Evolutionary conservation across 2,329 filamentous ascomycete genomes (phyloP).

Genomic region (Aspergillus pseudoterreus): DNA sequence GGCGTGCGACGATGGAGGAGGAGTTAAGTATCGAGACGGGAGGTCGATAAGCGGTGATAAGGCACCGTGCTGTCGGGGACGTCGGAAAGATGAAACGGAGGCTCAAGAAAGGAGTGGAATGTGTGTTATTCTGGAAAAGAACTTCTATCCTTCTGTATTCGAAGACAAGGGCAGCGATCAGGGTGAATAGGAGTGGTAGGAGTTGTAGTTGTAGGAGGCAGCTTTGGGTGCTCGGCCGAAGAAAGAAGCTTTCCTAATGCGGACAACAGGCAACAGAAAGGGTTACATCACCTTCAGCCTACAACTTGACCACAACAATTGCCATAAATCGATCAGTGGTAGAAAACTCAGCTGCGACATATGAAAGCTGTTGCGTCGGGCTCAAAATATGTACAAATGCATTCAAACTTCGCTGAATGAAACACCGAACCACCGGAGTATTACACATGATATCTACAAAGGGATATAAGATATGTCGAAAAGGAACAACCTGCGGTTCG

Average conservation of each 20-base stretch:
- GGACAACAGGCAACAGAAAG: background rate
- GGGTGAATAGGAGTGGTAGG: background rate
- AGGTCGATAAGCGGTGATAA: conserved; percentile 10
- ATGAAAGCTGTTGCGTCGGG: background rate
- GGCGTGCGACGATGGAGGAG: background rate
- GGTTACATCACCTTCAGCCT: background rate
- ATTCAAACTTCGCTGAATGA: background rate
- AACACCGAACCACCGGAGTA: background rate
- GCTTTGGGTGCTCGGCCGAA: background rate
- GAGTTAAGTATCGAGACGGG: background rate
- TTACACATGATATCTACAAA: background rate
- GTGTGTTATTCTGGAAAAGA: background rate
- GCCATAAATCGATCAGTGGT: too few species aligned
- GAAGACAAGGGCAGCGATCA: background rate
- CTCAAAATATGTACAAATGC: background rate
- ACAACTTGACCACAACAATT: background rate
- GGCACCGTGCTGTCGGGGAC: background rate
- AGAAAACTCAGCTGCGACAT: background rate
- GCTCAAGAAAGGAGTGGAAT: background rate
- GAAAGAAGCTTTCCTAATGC: background rate
- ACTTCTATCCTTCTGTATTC: background rate
- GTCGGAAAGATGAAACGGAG: background rate
- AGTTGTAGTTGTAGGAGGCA: background rate
- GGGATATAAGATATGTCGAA: background rate
- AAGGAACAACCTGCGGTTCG: background rate